Percentiles rank a stretch among this genome's conserved stretches.
phyloP scores from a whole-genome alignment of 495 filamentous ascomycete genomes.

The Jackrogersella minutella region DNA sequence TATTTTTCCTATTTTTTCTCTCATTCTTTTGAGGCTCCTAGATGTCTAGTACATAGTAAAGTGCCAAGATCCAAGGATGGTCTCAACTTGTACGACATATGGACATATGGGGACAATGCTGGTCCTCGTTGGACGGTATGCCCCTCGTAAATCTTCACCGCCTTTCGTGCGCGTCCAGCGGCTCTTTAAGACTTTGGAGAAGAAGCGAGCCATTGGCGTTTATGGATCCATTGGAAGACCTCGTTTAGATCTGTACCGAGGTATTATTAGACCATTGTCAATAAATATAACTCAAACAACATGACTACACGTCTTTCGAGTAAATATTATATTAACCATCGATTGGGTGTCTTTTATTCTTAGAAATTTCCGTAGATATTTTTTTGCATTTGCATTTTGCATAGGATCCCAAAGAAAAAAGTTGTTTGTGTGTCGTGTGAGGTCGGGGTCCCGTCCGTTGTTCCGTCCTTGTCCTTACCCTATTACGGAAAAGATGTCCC shows the following conservation, averaged over 20 bases:
- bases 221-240: slow-evolving; percentile 12
- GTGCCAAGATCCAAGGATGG: slow-evolving; percentile 21
- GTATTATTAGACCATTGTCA: neutral
- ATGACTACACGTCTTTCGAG: slow-evolving; percentile 14
- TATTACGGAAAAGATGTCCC: slow-evolving; percentile 40
- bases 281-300: slow-evolving; percentile 4
- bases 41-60: slow-evolving; percentile 21
- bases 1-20: no score
- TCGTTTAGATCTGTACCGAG: neutral
- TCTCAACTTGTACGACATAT: slow-evolving; percentile 22
- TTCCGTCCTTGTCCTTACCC: slow-evolving; percentile 24
- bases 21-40: slow-evolving; percentile 39
- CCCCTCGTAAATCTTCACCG: slow-evolving; percentile 29
- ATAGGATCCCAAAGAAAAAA: neutral
- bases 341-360: slow-evolving; percentile 11
- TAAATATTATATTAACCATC: slow-evolving; percentile 25
- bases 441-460: slow-evolving; percentile 20
- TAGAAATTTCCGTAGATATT: slow-evolving; percentile 1
- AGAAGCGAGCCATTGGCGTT: slow-evolving; percentile 23
- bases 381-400: neutral
- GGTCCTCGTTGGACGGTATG: neutral
- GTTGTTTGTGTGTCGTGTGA: slow-evolving; percentile 23
- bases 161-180: slow-evolving; percentile 36
- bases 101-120: no score
- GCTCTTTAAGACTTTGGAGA: slow-evolving; percentile 17